Base-by-base conservation (phyloP, 306 rosid genomes). In the Quercus gilva region DNA sequence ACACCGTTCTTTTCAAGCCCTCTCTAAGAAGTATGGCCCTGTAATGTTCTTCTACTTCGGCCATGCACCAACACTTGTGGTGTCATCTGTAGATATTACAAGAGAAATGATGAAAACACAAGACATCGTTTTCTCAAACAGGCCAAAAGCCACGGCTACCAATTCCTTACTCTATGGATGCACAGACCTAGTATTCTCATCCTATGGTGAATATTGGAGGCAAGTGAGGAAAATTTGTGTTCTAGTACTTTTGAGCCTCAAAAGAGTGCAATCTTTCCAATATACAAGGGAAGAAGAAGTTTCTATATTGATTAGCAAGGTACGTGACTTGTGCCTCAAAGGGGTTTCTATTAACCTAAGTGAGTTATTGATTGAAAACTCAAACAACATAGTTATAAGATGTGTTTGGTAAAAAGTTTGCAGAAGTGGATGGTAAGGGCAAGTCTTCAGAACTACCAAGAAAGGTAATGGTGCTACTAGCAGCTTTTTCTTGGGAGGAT, bases 21-120 rank as follows among this genome's bases (percentile, higher is more conserved):
- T 45, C 0, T 72, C 82, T 1, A 19, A 3, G 1, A 49, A 72
- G 35, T 20, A 51, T 53, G 77, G 78, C 23, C 78, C 67, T 28
- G 5, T 79, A 1, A 74, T 31, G 73, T 77, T 61, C 55, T 15
- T 72, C 18, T 64, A 61, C 31, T 51, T 73, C 1, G 78, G 77
- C 55, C 55, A 20, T 5, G 23, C 23, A 2, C 83, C 70, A n/a
- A 45, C 76, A 18, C 72, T 79, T 6, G 68, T 84, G 43, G 78
- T 79, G 45, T 84, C 87, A 5, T 80, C 85, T 18, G 74, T 79
- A 19, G 60, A 77, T 2, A 74, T 83, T 76, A 59, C 49, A 1
- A 80, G 29, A 63, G 85, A 86, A 26, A 21, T 83, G 2, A 25
- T 74, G 3, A 77, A 83, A 79, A 60, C 43, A 11, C 85, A 80